A percentile compares a stretch with the other conserved stretches of the same genome.
These are phyloP conservation scores for Ajuga reptans DNA, from an alignment of 305 asterid genomes.

Conservation along the genomic window DNA sequence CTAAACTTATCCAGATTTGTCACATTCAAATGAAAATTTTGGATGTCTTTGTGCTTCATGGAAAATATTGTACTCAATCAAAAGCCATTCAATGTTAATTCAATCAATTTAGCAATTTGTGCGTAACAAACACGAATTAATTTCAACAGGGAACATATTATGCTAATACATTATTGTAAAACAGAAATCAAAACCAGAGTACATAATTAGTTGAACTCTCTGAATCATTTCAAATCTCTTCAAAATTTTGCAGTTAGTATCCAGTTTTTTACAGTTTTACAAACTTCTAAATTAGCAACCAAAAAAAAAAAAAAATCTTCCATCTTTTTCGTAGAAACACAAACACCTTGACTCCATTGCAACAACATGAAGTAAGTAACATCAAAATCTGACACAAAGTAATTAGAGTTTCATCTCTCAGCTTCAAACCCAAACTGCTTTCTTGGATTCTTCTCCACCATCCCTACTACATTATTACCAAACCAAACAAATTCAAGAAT, in stretches of 20 bases:
- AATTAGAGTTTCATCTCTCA: slow-evolving; percentile 27
- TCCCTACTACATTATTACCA: slow-evolving; percentile 35
- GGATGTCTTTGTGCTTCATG: no score
- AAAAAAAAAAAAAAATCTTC: slow-evolving; percentile 22
- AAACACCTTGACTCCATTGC: slow-evolving; percentile 8
- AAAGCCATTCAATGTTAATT: no score
- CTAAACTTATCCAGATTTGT: slow-evolving; percentile 12
- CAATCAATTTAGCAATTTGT: no score
- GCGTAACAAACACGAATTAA: not conserved
- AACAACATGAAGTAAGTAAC: slow-evolving; percentile 19
- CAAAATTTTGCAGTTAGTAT: slow-evolving; percentile 40
- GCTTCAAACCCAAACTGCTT: slow-evolving; percentile 27
- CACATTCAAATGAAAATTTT: not conserved
- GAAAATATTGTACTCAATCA: no score
- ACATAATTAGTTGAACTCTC: slow-evolving; percentile 11
- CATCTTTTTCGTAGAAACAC: slow-evolving; percentile 22
- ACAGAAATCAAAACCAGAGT: slow-evolving; percentile 7
- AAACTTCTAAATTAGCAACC: slow-evolving; percentile 27
- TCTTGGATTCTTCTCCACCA: slow-evolving; percentile 27
- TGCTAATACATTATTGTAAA: not conserved
- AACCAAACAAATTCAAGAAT: not conserved
- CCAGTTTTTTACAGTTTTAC: slow-evolving; percentile 41
- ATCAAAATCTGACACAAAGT: not conserved
- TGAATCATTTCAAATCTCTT: slow-evolving; percentile 28
- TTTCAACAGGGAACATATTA: not conserved